Evolutionary conservation across 768 basidiomycete species (phyloP).

Genomic region (Mycena filopes): DNA sequence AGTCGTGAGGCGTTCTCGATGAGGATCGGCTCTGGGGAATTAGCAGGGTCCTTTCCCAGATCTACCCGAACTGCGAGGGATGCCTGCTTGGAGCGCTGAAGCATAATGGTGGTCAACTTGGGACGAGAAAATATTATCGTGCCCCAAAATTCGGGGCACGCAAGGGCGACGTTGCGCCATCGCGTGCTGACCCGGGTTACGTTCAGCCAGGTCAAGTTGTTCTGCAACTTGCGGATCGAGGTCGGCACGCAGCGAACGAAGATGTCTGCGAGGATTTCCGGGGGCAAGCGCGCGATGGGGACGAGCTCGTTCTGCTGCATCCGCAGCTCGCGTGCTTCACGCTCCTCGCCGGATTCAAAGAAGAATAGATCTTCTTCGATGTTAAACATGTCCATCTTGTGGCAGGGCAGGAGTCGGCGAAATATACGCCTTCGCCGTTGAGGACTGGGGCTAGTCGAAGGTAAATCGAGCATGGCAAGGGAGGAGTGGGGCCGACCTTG

Average conservation of each 20-base stretch:
- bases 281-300: constrained; percentile 27
- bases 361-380: constrained; percentile 6
- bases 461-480: neutral
- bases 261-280: constrained; percentile 32
- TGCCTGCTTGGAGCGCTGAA: constrained; percentile 28
- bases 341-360: constrained; percentile 12
- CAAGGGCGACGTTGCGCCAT: constrained; percentile 31
- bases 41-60: constrained; percentile 10
- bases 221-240: neutral
- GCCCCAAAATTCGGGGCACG: constrained; percentile 33
- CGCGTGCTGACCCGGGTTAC: constrained; percentile 23
- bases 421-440: constrained; percentile 7
- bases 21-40: constrained; percentile 25
- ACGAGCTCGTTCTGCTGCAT: constrained; percentile 22
- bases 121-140: constrained; percentile 30
- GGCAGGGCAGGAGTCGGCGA: constrained; percentile 11
- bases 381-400: constrained; percentile 1
- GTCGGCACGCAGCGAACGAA: constrained; percentile 33
- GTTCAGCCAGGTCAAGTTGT: constrained; percentile 31
- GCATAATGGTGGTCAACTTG: constrained; percentile 32
- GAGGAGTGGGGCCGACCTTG: neutral
- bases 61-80: constrained; percentile 30
- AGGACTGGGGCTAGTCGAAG: neutral
- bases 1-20: constrained; percentile 24
- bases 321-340: constrained; percentile 16